Base-by-base conservation (phyloP, 371 early-diverging fungal genomes). In the Rhizomucor pusillus region DNA sequence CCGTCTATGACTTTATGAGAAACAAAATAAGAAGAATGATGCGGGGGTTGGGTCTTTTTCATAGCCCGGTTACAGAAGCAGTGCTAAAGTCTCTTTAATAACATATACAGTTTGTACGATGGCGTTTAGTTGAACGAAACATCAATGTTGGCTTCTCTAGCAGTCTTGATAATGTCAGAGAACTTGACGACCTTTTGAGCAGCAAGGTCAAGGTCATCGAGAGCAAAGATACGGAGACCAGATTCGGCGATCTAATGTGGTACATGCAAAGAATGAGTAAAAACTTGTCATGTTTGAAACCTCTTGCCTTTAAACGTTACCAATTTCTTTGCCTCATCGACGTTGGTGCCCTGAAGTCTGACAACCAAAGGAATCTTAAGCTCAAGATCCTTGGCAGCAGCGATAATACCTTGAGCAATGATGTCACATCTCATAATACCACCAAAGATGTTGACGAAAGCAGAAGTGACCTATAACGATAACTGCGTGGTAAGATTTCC, bases 391-490 rank as follows among this genome's bases (percentile, higher is more conserved):
- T 91, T 84, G 48, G 93, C 92, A 53, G 98, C 99, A 14, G 90
- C 85, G 73, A 99, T 94, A 72, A 99, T 95, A 67, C 98, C 99
- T 79, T 96, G 85, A 40, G 99, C 98, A 80, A 97, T 95, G 57
- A 96, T 87, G 75, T 97, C 97, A 79, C 98, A 99, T 61, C 95
- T 89, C 97, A 97, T 97, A 69, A 98, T 99, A 62, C 98, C 99
- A 62, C 99, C 98, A 68, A 99, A 99, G 67, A 99, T 99, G 84
- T 99, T 99, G 73, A 97, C 97, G 60, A 99, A 90, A 62, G 97
- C 95, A 54, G 97, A 93, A n/a, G 92, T 87, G 25, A 94, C 62
- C 54, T 60, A 33, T 33, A n/a, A 2, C n/a, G n/a, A n/a, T n/a
- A n/a, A n/a, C n/a, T n/a, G n/a, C n/a, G n/a, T n/a, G n/a, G n/a